Percentiles rank a stretch among this genome's conserved stretches.
Conservation (phyloP, 495 filamentous ascomycete genomes). For the Letharia columbiana region DNA sequence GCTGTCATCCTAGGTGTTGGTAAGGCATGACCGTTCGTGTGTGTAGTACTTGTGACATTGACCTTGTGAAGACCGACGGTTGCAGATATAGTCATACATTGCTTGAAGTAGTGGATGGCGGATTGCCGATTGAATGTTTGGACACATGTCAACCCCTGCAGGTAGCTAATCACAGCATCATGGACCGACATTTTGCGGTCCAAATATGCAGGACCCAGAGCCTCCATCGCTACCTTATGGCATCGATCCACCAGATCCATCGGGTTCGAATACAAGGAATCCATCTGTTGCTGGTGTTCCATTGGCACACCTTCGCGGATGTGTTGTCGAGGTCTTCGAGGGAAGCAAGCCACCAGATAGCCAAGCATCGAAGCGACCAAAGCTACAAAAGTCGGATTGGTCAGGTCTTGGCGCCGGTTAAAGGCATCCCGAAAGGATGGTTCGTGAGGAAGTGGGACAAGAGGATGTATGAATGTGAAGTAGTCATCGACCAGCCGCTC, state of each 20-base stretch:
- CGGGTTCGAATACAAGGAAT: constrained; percentile 55
- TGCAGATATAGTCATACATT: constrained; percentile 56
- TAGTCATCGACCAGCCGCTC: constrained; percentile 72
- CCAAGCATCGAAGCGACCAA: constrained; percentile 77
- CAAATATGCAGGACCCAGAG: constrained; percentile 60
- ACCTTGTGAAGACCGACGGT: constrained; percentile 19
- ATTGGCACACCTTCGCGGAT: constrained; percentile 20
- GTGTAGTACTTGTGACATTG: constrained; percentile 6
- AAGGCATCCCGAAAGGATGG: constrained; percentile 72
- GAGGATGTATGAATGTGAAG: constrained; percentile 81
- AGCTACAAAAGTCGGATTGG: constrained; percentile 60
- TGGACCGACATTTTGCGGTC: constrained; percentile 60
- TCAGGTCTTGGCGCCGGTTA: constrained; percentile 58
- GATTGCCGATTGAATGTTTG: constrained; percentile 61
- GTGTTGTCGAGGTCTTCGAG: constrained; percentile 62
- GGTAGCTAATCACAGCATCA: constrained; percentile 80
- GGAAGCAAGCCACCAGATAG: constrained; percentile 67
- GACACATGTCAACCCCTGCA: constrained; percentile 59
- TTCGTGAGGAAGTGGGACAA: constrained; percentile 81
- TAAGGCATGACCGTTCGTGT: constrained; percentile 11
- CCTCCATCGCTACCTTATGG: constrained; percentile 60
- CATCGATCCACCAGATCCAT: constrained; percentile 66
- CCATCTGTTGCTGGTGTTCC: constrained; percentile 27
- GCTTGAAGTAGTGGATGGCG: constrained; percentile 61
- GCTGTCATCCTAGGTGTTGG: constrained; percentile 7